These are phyloP conservation scores for Melampsora americana DNA, from an alignment of 1,284 basidiomycete species.

Conservation along the genomic window DNA sequence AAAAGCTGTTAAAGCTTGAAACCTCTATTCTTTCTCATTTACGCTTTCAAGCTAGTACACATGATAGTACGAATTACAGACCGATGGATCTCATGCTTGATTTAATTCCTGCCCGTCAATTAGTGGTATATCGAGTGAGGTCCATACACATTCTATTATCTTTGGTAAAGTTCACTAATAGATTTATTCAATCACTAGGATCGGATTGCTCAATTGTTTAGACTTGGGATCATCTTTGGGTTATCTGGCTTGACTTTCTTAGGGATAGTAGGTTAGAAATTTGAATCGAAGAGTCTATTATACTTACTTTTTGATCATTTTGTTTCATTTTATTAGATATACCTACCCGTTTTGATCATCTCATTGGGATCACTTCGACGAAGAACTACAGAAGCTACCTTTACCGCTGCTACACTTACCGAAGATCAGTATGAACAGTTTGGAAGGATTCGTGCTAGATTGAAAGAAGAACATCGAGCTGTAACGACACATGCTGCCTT, in stretches of 20 bases:
- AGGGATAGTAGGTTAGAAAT: constrained; percentile 22
- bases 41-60: neutral
- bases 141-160: neutral
- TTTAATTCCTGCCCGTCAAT: neutral
- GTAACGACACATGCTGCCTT: constrained; percentile 11
- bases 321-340: neutral
- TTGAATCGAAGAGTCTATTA: neutral
- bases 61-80: constrained; percentile 9
- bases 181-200: neutral
- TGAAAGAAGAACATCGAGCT: constrained; percentile 23
- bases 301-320: neutral
- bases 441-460: constrained; percentile 18
- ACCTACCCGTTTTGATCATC: constrained; percentile 19
- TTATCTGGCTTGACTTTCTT: constrained; percentile 25
- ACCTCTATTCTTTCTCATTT: neutral
- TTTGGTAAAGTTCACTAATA: neutral
- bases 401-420: constrained; percentile 14
- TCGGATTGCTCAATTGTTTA: constrained; percentile 15
- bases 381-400: constrained; percentile 20
- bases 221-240: constrained; percentile 23
- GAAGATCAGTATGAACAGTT: constrained; percentile 22
- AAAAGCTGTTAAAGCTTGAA: neutral
- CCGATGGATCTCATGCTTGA: neutral
- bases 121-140: neutral
- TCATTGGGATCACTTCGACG: constrained; percentile 17